Conservation (phyloP, 2,329 filamentous ascomycete genomes). For the Ophiocordyceps camponoti-leonardi region DNA sequence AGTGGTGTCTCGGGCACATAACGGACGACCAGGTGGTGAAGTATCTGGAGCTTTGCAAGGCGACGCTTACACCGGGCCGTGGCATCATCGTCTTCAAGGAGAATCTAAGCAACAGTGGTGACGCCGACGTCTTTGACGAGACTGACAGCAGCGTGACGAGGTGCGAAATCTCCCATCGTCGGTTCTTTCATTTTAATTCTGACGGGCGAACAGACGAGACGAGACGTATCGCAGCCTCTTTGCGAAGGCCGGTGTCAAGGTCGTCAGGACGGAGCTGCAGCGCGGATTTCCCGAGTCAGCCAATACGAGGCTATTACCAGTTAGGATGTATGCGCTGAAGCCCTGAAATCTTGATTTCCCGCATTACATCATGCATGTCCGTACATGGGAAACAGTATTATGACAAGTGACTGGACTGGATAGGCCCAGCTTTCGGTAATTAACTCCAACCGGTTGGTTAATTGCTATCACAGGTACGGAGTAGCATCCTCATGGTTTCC, state of each 20-base stretch:
- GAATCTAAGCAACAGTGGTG: slow-evolving; percentile 41
- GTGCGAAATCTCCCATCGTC: too few relatives aligned
- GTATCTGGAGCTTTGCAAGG: slow-evolving; percentile 46
- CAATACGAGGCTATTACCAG: slow-evolving; percentile 38
- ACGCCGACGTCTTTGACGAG: slow-evolving; percentile 55
- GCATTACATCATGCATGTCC: too few relatives aligned
- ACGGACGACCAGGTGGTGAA: slow-evolving; percentile 54
- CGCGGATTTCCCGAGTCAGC: slow-evolving; percentile 47
- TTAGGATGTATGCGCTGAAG: slow-evolving; percentile 62
- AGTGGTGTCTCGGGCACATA: slow-evolving; percentile 80
- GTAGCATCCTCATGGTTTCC: too few relatives aligned
- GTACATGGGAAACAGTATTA: too few relatives aligned
- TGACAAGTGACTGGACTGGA: too few relatives aligned
- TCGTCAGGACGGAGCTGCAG: slow-evolving; percentile 59
- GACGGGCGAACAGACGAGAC: slow-evolving; percentile 40
- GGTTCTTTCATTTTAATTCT: too few relatives aligned
- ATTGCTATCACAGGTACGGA: too few relatives aligned
- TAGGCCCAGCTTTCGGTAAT: too few relatives aligned
- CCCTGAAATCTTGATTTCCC: slow-evolving; percentile 15
- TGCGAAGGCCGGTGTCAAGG: slow-evolving; percentile 43
- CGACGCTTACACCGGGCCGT: slow-evolving; percentile 13
- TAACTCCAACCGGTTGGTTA: too few relatives aligned
- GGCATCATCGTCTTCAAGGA: slow-evolving; percentile 34
- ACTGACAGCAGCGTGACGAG: slow-evolving; percentile 62
- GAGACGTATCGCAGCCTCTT: slow-evolving; percentile 56